Evolutionary conservation across 2,329 filamentous ascomycete species (phyloP), one percentile per base, ranked within the genome.

Genomic region (Neonectria punicea): DNA sequence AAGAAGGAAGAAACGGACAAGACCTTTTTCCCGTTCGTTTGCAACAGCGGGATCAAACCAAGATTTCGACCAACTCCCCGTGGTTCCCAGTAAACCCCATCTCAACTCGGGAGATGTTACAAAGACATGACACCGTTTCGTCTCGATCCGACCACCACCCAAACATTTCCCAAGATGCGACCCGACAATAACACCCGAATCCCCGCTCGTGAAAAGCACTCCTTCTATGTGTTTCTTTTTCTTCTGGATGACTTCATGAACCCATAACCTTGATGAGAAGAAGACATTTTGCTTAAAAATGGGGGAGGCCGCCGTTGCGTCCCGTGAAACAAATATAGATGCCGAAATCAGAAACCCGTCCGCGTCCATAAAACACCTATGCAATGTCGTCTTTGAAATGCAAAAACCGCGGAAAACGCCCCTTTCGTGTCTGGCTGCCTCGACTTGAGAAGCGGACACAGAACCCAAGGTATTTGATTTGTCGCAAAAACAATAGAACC

Each of bases 211-310:
- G 72, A 72, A 74, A 76, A 74, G 71, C 73, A 76, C 73, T 70
- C 74, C 73, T 70, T 74, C 86, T 85, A 84, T 83, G 71, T 84
- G 83, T 79, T 81, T 81, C 74, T 76, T 76, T 77, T 77, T 75
- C 66, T 53, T 75, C 71, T 77, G 80, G 77, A 79, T 79, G 77
- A 80, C 83, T 83, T 85, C 79, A 73, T 85, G 70, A 76, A 82
- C 83, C 80, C 85, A 72, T 74, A 53, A 70, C 73, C 74, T 67
- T 66, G 64, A 75, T 70, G 72, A 73, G 66, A 70, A 71, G 70
- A 76, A 76, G 75, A 73, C 74, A 74, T 74, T 77, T 76, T 75
- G 71, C 68, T 74, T 66, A 63, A 63, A 63, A 67, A 63, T 65
- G 56, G 69, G 44, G 44, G 58, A 68, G 67, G 66, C 62, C 71